Evolutionary conservation across 192 early-diverging fungal species (phyloP), one percentile per base, ranked within the genome.

Genomic region (Thamnidium elegans): DNA sequence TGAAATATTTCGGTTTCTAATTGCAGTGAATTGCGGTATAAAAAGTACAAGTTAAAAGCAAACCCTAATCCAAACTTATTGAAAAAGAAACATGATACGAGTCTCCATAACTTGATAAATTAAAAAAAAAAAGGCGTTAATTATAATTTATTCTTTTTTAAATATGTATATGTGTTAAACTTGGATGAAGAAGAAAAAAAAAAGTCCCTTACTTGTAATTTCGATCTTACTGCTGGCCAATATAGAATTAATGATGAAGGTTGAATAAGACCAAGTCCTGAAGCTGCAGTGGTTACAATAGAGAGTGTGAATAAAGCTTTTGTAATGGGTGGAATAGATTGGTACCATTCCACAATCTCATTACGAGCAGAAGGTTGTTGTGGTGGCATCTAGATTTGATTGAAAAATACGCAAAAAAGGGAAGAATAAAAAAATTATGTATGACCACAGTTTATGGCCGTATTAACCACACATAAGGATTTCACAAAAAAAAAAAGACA

Each of bases 1-100:
- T 61, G 74, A 71, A 85, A 94, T 34, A 84, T 76, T 15, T 79
- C 70, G 7, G 62, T 75, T 72, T 97, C 94, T 21, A 97, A 77
- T 8, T 88, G 80, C 1, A 64, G 60, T 17, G 90, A 90, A 74
- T 90, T 81, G 56, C 76, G 81, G 76, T 86, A 91, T 23, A 94
- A 55, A 66, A 92, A 90, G 68, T 90, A 88, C 34, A 93, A 68
- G 58, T 83, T 78, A 61, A 94, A 84, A 17, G 87, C 58, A 62
- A 84, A 82, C 32, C 74, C 67, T 62, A 93, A 74, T 32, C 71
- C 65, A 14, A 93, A 56, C 7, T 59, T 65, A 3, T 81, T 69
- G 15, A 74, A 55, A 56, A 95, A 74, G 60, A 90, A 90, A 17
- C 78, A 62, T 4, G 94, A 91, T 3, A 89, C 71, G 14, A 93